Evolutionary conservation across 1,284 basidiomycete genomes (phyloP).

Genomic region (Nidula niveotomentosa): DNA sequence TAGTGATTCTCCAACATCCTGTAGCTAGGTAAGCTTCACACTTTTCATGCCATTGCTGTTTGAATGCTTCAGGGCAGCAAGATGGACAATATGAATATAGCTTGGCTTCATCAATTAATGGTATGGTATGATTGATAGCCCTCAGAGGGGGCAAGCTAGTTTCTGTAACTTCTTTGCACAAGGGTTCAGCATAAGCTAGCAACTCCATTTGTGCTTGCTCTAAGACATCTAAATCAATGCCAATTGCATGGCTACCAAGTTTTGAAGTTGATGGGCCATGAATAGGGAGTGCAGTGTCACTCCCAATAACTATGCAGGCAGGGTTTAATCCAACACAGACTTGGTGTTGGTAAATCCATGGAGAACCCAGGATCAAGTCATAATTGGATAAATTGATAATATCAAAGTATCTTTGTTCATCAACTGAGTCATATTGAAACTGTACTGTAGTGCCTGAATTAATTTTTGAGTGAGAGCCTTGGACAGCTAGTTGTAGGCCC

Average conservation of each 20-base stretch:
- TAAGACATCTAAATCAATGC: no score
- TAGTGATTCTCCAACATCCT: slow-evolving; percentile 17
- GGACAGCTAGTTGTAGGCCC: slow-evolving; percentile 5
- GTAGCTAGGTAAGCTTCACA: slow-evolving; percentile 12
- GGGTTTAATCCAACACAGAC: slow-evolving; percentile 18
- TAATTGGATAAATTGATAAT: slow-evolving; percentile 5
- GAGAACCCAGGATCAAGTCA: slow-evolving; percentile 4
- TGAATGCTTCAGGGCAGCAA: slow-evolving; percentile 15
- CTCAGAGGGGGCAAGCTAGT: slow-evolving; percentile 16
- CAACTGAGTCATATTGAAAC: no score
- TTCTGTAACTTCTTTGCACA: slow-evolving; percentile 10
- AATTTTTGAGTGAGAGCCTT: slow-evolving; percentile 1
- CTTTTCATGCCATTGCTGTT: slow-evolving; percentile 15
- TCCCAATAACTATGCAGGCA: slow-evolving; percentile 16
- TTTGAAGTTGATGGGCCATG: background rate
- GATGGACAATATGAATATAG: slow-evolving; percentile 16
- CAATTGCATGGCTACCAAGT: background rate
- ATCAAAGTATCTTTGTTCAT: no score
- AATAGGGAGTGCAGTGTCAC: background rate
- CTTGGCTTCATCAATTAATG: slow-evolving; percentile 17
- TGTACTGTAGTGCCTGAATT: background rate
- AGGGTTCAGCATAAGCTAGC: slow-evolving; percentile 5
- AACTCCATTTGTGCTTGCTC: no score
- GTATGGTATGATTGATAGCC: slow-evolving; percentile 22
- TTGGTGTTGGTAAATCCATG: slow-evolving; percentile 23